Conservation (phyloP, 768 basidiomycete genomes). For the Clitopilus hobsonii region DNA sequence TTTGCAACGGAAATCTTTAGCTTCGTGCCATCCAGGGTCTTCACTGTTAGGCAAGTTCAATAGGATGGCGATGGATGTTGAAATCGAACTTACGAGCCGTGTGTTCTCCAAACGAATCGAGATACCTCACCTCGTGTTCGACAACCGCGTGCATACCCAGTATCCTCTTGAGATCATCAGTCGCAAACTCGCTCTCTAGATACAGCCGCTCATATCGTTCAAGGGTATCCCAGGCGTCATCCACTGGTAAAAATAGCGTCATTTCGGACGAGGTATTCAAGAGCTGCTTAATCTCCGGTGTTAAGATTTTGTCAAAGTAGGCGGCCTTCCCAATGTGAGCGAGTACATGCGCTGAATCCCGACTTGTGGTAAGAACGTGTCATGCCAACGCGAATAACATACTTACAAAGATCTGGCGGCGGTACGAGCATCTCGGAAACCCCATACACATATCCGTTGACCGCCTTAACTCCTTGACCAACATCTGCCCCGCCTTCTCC, state of each 20-base stretch:
- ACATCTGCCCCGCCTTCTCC: constrained; percentile 70
- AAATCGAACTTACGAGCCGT: constrained; percentile 51
- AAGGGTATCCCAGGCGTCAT: constrained; percentile 79
- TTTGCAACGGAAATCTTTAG: constrained; percentile 56
- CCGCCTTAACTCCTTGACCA: constrained; percentile 50
- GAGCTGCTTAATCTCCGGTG: constrained; percentile 46
- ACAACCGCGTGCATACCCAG: constrained; percentile 73
- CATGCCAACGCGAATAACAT: neutral
- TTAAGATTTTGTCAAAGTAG: constrained; percentile 72
- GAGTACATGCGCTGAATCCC: constrained; percentile 53
- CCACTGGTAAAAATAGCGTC: constrained; percentile 85
- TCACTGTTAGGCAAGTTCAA: constrained; percentile 44
- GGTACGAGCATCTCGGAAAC: constrained; percentile 70
- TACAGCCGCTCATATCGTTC: constrained; percentile 79
- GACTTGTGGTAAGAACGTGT: constrained; percentile 6
- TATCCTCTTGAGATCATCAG: constrained; percentile 73
- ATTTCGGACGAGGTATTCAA: constrained; percentile 68
- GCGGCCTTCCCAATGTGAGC: constrained; percentile 56
- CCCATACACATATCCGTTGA: constrained; percentile 77
- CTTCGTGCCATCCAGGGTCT: constrained; percentile 59
- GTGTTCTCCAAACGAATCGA: constrained; percentile 50
- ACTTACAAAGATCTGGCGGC: constrained; percentile 71
- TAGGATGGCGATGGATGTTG: neutral
- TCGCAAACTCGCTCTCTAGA: constrained; percentile 83
- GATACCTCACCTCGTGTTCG: constrained; percentile 57